Conservation (phyloP, 169 alveolate genomes). For the Miamiensis avidus region DNA sequence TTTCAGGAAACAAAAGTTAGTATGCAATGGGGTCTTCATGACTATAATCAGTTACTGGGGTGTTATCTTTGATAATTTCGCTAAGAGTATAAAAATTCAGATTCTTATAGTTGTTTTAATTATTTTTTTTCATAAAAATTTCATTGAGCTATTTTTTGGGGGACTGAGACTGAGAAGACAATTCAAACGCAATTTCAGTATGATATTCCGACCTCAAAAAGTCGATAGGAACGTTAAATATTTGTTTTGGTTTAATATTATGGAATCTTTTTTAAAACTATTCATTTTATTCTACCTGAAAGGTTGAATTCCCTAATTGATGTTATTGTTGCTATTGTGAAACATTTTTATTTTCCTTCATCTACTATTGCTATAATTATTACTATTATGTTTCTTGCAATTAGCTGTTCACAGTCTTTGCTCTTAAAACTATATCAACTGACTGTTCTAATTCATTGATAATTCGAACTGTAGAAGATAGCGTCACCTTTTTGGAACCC, state of each 20-base stretch:
- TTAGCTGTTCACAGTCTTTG: not conserved
- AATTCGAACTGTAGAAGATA: not conserved
- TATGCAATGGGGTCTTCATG: not conserved
- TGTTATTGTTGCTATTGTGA: not conserved
- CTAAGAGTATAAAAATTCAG: not conserved
- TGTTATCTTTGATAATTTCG: not conserved
- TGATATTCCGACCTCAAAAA: too few relatives aligned
- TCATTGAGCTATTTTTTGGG: not conserved
- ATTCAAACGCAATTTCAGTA: not conserved
- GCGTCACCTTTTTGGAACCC: not conserved
- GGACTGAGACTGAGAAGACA: not conserved
- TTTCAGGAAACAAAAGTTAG: not conserved
- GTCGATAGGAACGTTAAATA: not conserved
- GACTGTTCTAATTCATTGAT: not conserved
- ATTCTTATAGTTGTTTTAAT: too few relatives aligned
- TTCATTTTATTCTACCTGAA: not conserved
- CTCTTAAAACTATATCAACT: too few relatives aligned
- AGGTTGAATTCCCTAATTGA: not conserved
- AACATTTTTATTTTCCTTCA: not conserved
- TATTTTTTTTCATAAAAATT: not conserved
- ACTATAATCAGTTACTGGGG: not conserved
- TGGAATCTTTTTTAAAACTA: not conserved
- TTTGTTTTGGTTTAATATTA: not conserved
- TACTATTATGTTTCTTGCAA: not conserved
- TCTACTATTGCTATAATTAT: not conserved